Evolutionary conservation across 768 basidiomycete genomes (phyloP), one percentile per base, ranked within the genome.

Genomic region (Harrya chromipes): DNA sequence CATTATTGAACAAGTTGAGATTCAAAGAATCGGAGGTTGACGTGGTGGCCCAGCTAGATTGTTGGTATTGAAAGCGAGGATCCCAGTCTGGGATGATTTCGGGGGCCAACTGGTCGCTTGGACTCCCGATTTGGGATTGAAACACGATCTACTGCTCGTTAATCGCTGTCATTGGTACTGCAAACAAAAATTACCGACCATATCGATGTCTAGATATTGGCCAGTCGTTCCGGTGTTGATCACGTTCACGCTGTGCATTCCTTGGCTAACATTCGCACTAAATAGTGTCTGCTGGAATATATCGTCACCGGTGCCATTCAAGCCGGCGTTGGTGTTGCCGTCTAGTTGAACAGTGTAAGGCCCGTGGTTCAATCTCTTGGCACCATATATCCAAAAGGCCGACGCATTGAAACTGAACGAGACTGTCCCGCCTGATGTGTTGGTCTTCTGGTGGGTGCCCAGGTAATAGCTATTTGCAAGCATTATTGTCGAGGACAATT

Each of bases 381-480:
- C 70, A 20, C 80, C 79, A 53, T 70, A 81, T 23, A 81, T 63
- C 62, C 72, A 69, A 16, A 81, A 63, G 4, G 70, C 71, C 9
- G 73, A 75, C 17, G 77, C 80, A 37, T 74, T 74, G 65, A 80
- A 80, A n/a, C 59, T 54, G 56, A 80, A 74, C 0, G 64, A 72
- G 14, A 70, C 72, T 17, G 56, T 63, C 9, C 74, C 74, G 6
- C 66, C 64, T 35, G 52, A 17, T 1, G 33, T 57, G 10, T 56
- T 59, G 7, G 74, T 75, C 20, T 57, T 61, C 53, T 66, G 74
- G 49, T 72, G 75, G 36, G 70, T 74, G 31, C 71, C 70, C 17
- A 68, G 56, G 10, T 70, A 68, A 49, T 74, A 73, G 47, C 72
- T 72, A 14, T 33, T 8, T 26, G 4, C 33, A 9, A 23, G 4